A percentile compares a stretch with the other conserved stretches of the same genome.
These are phyloP conservation scores for Parastagonospora nodorum DNA, from an alignment of 2,329 filamentous ascomycete genomes.

Conservation along the genomic window DNA sequence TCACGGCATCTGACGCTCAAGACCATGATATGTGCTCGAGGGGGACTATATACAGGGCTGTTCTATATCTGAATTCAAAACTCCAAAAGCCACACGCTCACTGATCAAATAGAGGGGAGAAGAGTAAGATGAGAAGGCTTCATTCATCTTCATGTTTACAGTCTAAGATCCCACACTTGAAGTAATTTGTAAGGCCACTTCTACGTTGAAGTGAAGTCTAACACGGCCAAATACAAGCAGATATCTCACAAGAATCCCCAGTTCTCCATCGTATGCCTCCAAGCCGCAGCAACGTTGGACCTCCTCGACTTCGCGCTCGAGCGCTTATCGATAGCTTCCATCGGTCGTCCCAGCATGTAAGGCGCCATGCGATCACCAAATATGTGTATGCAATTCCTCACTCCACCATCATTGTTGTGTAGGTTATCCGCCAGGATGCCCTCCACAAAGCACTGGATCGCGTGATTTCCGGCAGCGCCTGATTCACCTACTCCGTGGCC, in stretches of 20 bases:
- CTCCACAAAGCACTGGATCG: slow-evolving; percentile 22
- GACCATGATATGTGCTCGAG: too few species aligned
- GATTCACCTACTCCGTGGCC: slow-evolving; percentile 6
- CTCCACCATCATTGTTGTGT: not conserved
- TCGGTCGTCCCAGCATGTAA: not conserved
- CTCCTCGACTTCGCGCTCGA: not conserved
- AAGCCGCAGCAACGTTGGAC: not conserved
- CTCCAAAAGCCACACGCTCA: too few species aligned
- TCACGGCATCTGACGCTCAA: too few species aligned
- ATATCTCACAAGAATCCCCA: not conserved
- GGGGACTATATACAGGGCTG: too few species aligned
- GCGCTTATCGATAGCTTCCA: not conserved
- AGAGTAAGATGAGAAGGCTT: too few species aligned
- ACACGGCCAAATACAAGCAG: too few species aligned
- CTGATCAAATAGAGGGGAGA: too few species aligned
- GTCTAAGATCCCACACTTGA: too few species aligned
- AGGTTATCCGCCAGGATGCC: slow-evolving; percentile 16
- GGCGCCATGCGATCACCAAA: slow-evolving; percentile 4
- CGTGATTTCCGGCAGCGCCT: slow-evolving; percentile 12
- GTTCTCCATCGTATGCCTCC: not conserved
- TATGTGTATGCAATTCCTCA: slow-evolving; percentile 16
- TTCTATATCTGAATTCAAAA: too few species aligned
- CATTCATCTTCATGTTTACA: too few species aligned
- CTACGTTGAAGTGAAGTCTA: too few species aligned
- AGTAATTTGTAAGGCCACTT: too few species aligned